Evolutionary conservation across 2,329 filamentous ascomycete genomes (phyloP).

Genomic region (Xylariales sp.): DNA sequence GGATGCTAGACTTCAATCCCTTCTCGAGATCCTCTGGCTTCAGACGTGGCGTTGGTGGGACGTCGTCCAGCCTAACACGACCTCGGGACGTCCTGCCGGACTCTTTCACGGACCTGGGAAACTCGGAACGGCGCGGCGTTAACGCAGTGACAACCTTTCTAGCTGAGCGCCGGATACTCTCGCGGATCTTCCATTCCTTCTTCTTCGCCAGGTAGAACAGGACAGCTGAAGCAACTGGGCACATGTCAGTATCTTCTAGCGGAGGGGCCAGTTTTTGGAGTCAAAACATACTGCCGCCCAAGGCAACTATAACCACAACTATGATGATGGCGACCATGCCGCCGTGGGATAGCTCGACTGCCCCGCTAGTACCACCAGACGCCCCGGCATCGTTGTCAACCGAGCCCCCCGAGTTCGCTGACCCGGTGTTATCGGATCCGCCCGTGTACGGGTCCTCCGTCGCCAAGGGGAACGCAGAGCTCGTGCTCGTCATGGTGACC

Average conservation of each 20-base stretch:
- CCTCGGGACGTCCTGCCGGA: slow-evolving; percentile 28
- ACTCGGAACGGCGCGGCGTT: slow-evolving; percentile 58
- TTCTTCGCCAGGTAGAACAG: slow-evolving; percentile 82
- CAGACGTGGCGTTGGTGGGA: slow-evolving; percentile 54
- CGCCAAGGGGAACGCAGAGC: slow-evolving; percentile 36
- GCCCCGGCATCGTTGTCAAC: slow-evolving; percentile 58
- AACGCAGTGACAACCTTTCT: slow-evolving; percentile 56
- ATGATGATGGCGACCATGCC: slow-evolving; percentile 71
- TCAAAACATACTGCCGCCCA: slow-evolving; percentile 60
- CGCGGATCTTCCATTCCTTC: slow-evolving; percentile 74
- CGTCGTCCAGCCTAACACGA: slow-evolving; percentile 48
- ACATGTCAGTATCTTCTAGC: no score
- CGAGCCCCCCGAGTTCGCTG: slow-evolving; percentile 26
- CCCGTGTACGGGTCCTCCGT: slow-evolving; percentile 34
- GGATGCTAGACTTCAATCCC: slow-evolving; percentile 31
- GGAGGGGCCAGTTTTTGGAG: no score
- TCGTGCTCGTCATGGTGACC: slow-evolving; percentile 29
- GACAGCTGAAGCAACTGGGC: slow-evolving; percentile 55
- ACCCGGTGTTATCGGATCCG: slow-evolving; percentile 27
- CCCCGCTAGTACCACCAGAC: slow-evolving; percentile 55
- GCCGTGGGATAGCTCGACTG: slow-evolving; percentile 60
- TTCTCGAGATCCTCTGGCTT: slow-evolving; percentile 56
- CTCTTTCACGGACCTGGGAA: slow-evolving; percentile 53
- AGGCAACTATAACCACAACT: slow-evolving; percentile 60
- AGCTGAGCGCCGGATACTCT: slow-evolving; percentile 65